Conservation (phyloP, 495 filamentous ascomycete genomes). For the Pseudevernia furfuracea region DNA sequence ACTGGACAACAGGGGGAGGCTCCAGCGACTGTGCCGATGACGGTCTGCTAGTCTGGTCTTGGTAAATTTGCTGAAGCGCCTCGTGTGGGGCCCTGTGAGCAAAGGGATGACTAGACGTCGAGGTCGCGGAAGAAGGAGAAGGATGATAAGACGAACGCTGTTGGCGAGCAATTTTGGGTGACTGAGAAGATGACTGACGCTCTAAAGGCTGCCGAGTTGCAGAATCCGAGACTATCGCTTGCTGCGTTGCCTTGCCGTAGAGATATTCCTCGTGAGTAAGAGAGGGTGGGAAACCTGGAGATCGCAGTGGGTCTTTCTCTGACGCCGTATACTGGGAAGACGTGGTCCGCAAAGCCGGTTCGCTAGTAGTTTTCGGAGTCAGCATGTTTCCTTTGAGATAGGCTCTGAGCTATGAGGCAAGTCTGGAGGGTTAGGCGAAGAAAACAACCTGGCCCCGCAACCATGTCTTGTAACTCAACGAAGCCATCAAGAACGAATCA, state of each 20-base stretch:
- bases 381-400: neutral
- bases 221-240: constrained; percentile 13
- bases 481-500: neutral
- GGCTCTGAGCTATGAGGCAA: neutral
- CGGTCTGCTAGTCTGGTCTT: constrained; percentile 26
- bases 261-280: constrained; percentile 20
- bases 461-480: neutral
- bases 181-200: constrained; percentile 22
- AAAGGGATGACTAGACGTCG: constrained; percentile 26
- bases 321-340: constrained; percentile 11
- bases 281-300: constrained; percentile 10
- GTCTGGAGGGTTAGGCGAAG: neutral
- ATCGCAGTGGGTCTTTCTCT: constrained; percentile 23
- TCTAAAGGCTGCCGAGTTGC: constrained; percentile 17
- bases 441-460: neutral
- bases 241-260: constrained; percentile 13
- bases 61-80: constrained; percentile 19
- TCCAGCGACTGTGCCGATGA: constrained; percentile 25
- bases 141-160: constrained; percentile 22
- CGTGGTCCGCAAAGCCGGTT: constrained; percentile 2
- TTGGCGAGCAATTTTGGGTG: constrained; percentile 19
- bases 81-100: constrained; percentile 20
- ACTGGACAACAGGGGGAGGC: constrained; percentile 20
- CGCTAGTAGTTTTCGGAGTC: constrained; percentile 14
- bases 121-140: constrained; percentile 27